These are phyloP conservation scores for Fraxinus americana DNA, from an alignment of 257 asterid species.

Conservation along the genomic window DNA sequence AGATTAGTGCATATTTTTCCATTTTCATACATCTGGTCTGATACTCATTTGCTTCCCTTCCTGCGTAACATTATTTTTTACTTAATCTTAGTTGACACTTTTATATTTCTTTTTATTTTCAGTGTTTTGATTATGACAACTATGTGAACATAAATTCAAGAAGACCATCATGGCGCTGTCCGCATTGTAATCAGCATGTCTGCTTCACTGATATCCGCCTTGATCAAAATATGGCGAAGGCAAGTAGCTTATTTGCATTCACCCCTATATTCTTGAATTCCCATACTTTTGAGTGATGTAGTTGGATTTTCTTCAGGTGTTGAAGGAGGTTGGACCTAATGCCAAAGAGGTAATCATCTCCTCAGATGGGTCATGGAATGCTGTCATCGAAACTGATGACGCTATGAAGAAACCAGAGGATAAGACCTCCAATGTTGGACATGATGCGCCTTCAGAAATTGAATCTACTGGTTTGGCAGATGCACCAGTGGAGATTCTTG, in stretches of 20 bases:
- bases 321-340: conserved; percentile 69
- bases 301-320: conserved; percentile 48
- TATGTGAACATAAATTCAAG: conserved; percentile 77
- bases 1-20: conserved; percentile 7
- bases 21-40: conserved; percentile 13
- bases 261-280: not conserved
- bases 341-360: conserved; percentile 56
- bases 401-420: conserved; percentile 39
- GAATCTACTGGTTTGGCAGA: conserved; percentile 29
- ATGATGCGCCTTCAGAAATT: conserved; percentile 38
- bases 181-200: conserved; percentile 76
- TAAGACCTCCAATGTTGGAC: conserved; percentile 30
- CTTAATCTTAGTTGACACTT: not conserved
- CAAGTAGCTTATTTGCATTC: conserved; percentile 46
- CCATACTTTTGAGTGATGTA: conserved; percentile 18
- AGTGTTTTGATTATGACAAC: conserved; percentile 93
- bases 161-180: conserved; percentile 96
- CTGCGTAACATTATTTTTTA: not conserved
- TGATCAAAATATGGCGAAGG: conserved; percentile 79
- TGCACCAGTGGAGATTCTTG: conserved; percentile 41
- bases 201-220: conserved; percentile 85
- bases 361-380: conserved; percentile 84
- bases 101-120: conserved; percentile 11
- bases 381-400: conserved; percentile 51
- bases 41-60: conserved; percentile 1